Percentiles rank a stretch among this genome's conserved stretches.
These are phyloP conservation scores for Vigna mungo DNA, from an alignment of 306 rosid species.

Conservation along the genomic window DNA sequence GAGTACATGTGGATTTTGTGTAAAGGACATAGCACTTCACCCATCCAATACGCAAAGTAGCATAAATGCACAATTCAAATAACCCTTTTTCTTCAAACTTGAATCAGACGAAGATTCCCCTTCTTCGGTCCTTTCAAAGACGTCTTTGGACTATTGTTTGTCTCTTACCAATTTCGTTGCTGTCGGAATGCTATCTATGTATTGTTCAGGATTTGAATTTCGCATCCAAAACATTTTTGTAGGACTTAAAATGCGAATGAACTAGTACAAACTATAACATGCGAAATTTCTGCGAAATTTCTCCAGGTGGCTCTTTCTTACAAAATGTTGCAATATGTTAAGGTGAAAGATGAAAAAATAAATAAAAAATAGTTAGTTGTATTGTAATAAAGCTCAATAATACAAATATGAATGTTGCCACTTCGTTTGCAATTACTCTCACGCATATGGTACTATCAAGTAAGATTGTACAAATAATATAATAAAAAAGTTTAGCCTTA, in stretches of 20 bases:
- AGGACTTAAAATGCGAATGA: too few relatives aligned
- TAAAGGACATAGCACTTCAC: neutral
- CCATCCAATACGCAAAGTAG: conserved; percentile 5
- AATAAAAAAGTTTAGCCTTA: neutral
- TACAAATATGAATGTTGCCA: neutral
- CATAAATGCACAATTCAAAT: neutral
- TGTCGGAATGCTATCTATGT: too few relatives aligned
- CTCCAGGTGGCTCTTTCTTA: neutral
- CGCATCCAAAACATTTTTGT: too few relatives aligned
- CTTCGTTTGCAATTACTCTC: neutral
- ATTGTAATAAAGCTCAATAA: neutral
- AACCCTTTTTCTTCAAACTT: neutral
- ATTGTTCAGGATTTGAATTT: too few relatives aligned
- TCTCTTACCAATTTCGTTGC: too few relatives aligned
- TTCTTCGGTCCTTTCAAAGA: neutral
- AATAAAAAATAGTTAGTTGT: neutral
- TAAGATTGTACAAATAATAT: neutral
- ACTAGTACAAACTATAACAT: neutral
- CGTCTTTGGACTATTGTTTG: too few relatives aligned
- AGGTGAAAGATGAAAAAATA: neutral
- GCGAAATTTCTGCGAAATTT: conserved; percentile 37
- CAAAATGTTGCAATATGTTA: neutral
- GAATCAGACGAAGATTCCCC: conserved; percentile 6
- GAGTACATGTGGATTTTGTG: neutral
- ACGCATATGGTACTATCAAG: neutral